Conservation (phyloP, 2,329 filamentous ascomycete species). For the Chaetomiaceae sp. region DNA sequence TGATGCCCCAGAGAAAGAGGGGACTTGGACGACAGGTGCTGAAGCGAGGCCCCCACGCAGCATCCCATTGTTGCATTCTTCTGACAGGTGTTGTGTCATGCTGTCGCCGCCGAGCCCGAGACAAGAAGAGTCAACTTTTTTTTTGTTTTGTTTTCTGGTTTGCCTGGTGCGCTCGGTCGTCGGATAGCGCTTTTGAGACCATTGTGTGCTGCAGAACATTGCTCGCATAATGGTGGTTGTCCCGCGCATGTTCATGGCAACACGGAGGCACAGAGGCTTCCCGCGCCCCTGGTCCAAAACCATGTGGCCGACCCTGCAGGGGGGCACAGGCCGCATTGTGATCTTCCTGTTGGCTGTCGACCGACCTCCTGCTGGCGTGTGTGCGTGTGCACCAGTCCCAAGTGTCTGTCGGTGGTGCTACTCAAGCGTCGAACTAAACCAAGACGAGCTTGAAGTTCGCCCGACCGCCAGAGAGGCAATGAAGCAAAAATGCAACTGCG, state of each 20-base stretch:
- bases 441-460: neutral
- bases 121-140: neutral
- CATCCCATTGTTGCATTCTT: conserved; percentile 3
- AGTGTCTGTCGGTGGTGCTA: neutral
- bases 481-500: conserved; percentile 1
- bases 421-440: neutral
- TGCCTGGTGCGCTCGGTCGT: too few species aligned
- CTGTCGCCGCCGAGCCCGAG: neutral
- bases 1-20: neutral
- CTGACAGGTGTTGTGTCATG: neutral
- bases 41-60: conserved; percentile 5
- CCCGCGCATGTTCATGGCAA: neutral
- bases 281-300: conserved; percentile 16
- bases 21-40: neutral
- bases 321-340: neutral
- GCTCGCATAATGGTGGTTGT: neutral
- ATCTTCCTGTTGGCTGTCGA: too few species aligned
- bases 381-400: too few species aligned
- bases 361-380: too few species aligned
- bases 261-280: conserved; percentile 2
- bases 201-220: neutral
- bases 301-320: conserved; percentile 26
- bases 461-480: conserved; percentile 16
- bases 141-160: too few species aligned
- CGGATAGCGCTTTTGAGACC: too few species aligned